A percentile compares a stretch with the other conserved stretches of the same genome.
Conservation (phyloP, 176 grass and related monocot genomes). For the Luzula sylvatica region DNA sequence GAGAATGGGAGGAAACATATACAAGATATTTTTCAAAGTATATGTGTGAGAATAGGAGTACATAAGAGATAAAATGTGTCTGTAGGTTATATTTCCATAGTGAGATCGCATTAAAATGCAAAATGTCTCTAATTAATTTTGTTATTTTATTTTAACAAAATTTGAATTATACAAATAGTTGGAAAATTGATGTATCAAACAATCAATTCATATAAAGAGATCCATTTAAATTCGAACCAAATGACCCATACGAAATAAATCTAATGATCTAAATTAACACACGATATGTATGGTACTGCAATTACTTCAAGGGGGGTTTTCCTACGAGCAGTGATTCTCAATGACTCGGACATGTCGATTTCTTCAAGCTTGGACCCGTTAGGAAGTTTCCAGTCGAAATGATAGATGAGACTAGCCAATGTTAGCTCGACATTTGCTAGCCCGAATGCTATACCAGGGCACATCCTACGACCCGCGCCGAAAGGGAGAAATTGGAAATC, state of each 20-base stretch:
- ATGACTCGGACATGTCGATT: conserved; percentile 15
- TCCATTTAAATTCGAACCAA: no score
- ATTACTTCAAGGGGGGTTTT: background rate
- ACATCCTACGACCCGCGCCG: conserved; percentile 28
- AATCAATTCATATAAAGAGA: no score
- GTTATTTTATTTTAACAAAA: no score
- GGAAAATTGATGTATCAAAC: no score
- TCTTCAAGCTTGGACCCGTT: background rate
- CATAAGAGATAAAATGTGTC: background rate
- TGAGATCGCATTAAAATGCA: no score
- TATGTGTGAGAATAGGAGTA: conserved; percentile 19
- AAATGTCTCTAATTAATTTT: no score
- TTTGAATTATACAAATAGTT: no score
- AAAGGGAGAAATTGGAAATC: conserved; percentile 28
- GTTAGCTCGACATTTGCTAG: conserved; percentile 1
- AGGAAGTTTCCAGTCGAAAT: conserved; percentile 8
- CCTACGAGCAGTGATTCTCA: background rate
- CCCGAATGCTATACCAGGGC: conserved; percentile 21
- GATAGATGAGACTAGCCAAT: background rate
- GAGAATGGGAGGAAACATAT: conserved; percentile 10
- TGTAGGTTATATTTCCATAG: background rate
- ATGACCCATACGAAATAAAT: no score
- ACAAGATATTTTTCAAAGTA: conserved; percentile 1
- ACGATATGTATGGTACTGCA: conserved; percentile 1
- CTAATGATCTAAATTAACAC: no score